A percentile compares a stretch with the other conserved stretches of the same genome.
phyloP scores from a whole-genome alignment of 352 stramenopile genomes.

The Phytopythium boreale region DNA sequence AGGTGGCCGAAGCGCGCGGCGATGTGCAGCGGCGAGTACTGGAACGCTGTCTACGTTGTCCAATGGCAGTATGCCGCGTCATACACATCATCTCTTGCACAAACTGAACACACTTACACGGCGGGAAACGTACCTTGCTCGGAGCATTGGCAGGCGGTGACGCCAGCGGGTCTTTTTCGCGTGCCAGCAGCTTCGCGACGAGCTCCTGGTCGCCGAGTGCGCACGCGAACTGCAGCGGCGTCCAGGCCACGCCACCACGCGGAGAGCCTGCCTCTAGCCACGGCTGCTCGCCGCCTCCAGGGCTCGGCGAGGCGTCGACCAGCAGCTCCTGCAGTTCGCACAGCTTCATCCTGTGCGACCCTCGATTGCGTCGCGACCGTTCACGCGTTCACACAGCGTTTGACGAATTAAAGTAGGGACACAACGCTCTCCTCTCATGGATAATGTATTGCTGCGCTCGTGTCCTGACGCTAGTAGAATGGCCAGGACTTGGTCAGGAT shows the following conservation, averaged over 20 bases:
- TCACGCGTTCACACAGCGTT: neutral
- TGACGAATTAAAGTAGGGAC: too few relatives aligned
- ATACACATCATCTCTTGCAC: too few relatives aligned
- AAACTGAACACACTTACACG: too few relatives aligned
- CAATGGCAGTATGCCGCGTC: too few relatives aligned
- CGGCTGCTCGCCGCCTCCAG: neutral
- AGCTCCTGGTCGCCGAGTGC: slow-evolving; percentile 58
- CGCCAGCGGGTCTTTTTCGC: slow-evolving; percentile 3
- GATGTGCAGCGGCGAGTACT: slow-evolving; percentile 67
- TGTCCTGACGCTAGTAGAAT: slow-evolving; percentile 43
- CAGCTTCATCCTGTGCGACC: neutral
- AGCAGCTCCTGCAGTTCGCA: slow-evolving; percentile 3
- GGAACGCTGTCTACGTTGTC: slow-evolving; percentile 47
- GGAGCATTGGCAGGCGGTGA: slow-evolving; percentile 12
- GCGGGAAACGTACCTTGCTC: neutral
- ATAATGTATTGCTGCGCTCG: neutral
- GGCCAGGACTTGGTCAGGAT: slow-evolving; percentile 77
- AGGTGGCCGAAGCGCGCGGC: slow-evolving; percentile 60
- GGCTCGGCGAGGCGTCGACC: neutral
- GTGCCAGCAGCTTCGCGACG: slow-evolving; percentile 20
- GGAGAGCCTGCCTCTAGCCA: slow-evolving; percentile 59
- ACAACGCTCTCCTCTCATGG: too few relatives aligned
- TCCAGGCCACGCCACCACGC: slow-evolving; percentile 56
- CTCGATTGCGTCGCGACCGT: neutral
- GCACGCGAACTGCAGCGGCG: slow-evolving; percentile 72